Evolutionary conservation across 257 asterid genomes (phyloP).

Genomic region (Jaltomata sinuosa): DNA sequence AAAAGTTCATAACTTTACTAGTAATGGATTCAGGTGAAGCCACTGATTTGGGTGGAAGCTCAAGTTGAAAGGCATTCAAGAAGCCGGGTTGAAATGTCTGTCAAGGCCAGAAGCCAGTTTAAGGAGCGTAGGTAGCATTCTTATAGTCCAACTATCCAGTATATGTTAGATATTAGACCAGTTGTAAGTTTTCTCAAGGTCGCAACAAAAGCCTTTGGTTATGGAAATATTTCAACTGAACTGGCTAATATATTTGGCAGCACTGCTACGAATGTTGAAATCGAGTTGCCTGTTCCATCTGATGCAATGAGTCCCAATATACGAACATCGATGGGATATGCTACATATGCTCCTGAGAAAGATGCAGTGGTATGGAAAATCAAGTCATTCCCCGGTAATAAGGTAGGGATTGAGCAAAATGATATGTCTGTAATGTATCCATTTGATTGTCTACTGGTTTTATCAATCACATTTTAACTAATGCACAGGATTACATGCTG

Average conservation of each 20-base stretch:
- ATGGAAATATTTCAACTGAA: background rate
- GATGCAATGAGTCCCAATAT: slow-evolving; percentile 94
- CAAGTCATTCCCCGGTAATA: slow-evolving; percentile 97
- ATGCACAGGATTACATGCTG: slow-evolving; percentile 78
- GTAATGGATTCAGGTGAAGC: slow-evolving; percentile 70
- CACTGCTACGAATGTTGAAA: slow-evolving; percentile 93
- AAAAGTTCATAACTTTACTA: background rate
- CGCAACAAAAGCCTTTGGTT: background rate
- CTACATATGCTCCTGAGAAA: slow-evolving; percentile 86
- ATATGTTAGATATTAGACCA: background rate
- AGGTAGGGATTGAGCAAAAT: slow-evolving; percentile 34
- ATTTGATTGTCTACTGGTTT: background rate
- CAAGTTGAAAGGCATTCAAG: slow-evolving; percentile 88
- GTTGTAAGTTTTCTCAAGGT: background rate
- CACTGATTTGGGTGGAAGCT: slow-evolving; percentile 97
- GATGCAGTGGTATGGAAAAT: slow-evolving; percentile 95
- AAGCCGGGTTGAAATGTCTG: slow-evolving; percentile 81
- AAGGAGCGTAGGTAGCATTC: slow-evolving; percentile 80
- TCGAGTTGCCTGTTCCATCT: slow-evolving; percentile 91
- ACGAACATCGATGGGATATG: slow-evolving; percentile 96
- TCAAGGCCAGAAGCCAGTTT: slow-evolving; percentile 92
- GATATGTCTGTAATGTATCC: background rate
- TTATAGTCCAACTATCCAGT: background rate
- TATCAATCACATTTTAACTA: background rate
- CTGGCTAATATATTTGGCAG: slow-evolving; percentile 23